Percentiles rank a stretch among this genome's conserved stretches.
These are phyloP conservation scores for Monosporozyma servazzii DNA, from an alignment of 805 yeast genomes.

Conservation along the genomic window DNA sequence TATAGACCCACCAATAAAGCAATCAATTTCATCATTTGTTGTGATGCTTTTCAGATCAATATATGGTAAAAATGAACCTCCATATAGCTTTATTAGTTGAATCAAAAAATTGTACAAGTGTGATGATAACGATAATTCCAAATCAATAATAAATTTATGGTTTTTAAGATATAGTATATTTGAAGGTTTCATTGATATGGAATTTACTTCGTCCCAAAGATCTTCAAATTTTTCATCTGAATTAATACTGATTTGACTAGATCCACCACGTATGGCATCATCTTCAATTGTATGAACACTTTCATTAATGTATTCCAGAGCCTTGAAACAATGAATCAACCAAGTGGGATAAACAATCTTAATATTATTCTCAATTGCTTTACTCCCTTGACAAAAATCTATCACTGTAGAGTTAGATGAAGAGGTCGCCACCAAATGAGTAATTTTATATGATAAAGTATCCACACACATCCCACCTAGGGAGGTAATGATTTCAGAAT, in stretches of 20 bases:
- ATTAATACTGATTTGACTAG: neutral
- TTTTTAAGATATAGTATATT: constrained; percentile 12
- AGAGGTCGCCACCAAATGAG: constrained; percentile 61
- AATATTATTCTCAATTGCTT: constrained; percentile 15
- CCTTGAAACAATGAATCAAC: constrained; percentile 62
- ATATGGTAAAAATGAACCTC: constrained; percentile 39
- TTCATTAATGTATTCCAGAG: constrained; percentile 44
- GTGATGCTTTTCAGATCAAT: constrained; percentile 14
- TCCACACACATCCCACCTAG: constrained; percentile 72
- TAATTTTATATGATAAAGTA: constrained; percentile 54
- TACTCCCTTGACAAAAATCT: constrained; percentile 26
- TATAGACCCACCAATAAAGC: constrained; percentile 55
- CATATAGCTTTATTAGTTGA: constrained; percentile 40
- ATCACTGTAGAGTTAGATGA: constrained; percentile 14
- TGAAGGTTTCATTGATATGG: neutral
- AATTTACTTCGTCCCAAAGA: constrained; percentile 6
- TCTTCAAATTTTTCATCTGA: constrained; percentile 8
- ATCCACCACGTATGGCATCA: constrained; percentile 3
- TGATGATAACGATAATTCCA: constrained; percentile 48
- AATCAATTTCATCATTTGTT: constrained; percentile 29
- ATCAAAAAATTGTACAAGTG: constrained; percentile 33
- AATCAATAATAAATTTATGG: constrained; percentile 42
- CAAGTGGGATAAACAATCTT: constrained; percentile 68
- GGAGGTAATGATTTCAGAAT: constrained; percentile 47
- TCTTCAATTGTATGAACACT: constrained; percentile 38